phyloP scores from a whole-genome alignment of 1,284 basidiomycete genomes.

The Apiotrichum mycotoxinovorans region DNA sequence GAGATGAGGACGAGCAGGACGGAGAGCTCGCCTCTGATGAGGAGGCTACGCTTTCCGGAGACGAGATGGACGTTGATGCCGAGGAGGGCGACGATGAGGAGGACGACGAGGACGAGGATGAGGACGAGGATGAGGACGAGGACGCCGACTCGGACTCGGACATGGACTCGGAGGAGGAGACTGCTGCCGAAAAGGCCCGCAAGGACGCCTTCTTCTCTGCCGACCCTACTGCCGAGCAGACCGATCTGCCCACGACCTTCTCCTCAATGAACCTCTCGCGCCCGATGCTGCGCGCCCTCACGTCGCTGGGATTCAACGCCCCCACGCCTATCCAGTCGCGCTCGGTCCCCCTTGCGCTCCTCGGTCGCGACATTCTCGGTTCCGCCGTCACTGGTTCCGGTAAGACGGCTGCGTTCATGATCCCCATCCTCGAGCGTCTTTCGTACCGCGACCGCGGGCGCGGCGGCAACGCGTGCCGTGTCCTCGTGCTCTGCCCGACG shows the following conservation, averaged over 20 bases:
- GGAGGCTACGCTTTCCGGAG: conserved; percentile 33
- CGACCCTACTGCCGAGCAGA: conserved; percentile 44
- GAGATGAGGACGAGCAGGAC: conserved; percentile 35
- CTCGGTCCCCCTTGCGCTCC: conserved; percentile 84
- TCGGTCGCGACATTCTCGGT: conserved; percentile 93
- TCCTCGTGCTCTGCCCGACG: conserved; percentile 87
- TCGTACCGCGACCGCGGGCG: conserved; percentile 82
- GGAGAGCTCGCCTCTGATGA: too few relatives aligned
- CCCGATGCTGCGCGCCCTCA: conserved; percentile 79
- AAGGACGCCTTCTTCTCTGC: conserved; percentile 83
- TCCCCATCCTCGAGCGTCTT: conserved; percentile 88
- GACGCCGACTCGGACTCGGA: conserved; percentile 34
- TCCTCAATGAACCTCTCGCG: conserved; percentile 83
- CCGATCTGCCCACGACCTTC: conserved; percentile 60
- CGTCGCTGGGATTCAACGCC: conserved; percentile 70
- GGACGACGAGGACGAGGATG: conserved; percentile 50
- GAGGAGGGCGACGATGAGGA: conserved; percentile 42
- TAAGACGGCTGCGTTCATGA: conserved; percentile 93
- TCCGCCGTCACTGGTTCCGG: conserved; percentile 93
- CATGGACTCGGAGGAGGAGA: conserved; percentile 60
- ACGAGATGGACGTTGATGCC: conserved; percentile 33
- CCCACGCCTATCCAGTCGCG: conserved; percentile 95
- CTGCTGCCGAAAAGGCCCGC: conserved; percentile 67
- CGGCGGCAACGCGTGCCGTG: conserved; percentile 79
- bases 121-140: conserved; percentile 28